phyloP scores from a whole-genome alignment of 2,329 filamentous ascomycete genomes.

The Pseudogymnoascus destructans region DNA sequence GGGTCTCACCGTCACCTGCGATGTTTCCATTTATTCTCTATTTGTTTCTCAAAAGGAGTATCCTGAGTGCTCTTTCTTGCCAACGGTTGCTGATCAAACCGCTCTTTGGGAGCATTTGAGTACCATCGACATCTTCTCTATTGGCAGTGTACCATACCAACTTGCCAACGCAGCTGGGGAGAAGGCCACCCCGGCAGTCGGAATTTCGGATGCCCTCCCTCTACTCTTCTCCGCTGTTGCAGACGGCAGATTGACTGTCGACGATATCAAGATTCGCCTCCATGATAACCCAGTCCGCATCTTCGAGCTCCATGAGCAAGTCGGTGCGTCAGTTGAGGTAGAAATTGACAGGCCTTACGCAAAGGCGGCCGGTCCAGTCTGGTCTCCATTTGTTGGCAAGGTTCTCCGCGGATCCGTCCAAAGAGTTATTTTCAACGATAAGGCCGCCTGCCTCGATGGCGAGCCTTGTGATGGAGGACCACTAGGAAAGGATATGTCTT shows the following conservation, averaged over 20 bases:
- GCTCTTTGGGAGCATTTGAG: conserved; percentile 61
- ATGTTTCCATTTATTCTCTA: conserved; percentile 67
- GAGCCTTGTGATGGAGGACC: conserved; percentile 42
- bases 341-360: conserved; percentile 62
- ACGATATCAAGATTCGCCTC: conserved; percentile 57
- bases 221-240: conserved; percentile 63
- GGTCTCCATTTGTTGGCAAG: conserved; percentile 63
- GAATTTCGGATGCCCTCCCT: conserved; percentile 61
- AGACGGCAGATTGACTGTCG: conserved; percentile 58
- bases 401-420: conserved; percentile 57
- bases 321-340: conserved; percentile 59
- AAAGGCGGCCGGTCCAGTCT: conserved; percentile 37
- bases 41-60: conserved; percentile 62
- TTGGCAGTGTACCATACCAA: conserved; percentile 68
- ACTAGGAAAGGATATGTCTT: conserved; percentile 64
- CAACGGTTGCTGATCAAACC: conserved; percentile 53
- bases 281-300: conserved; percentile 71
- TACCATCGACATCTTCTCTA: conserved; percentile 66
- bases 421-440: conserved; percentile 61
- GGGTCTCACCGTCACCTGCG: conserved; percentile 70
- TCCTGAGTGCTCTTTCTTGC: conserved; percentile 52
- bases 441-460: conserved; percentile 63
- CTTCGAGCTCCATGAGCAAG: conserved; percentile 70
- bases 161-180: conserved; percentile 44
- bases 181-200: conserved; percentile 45